Evolutionary conservation across 2,329 filamentous ascomycete species (phyloP).

Genomic region (Botrytis sinoallii): DNA sequence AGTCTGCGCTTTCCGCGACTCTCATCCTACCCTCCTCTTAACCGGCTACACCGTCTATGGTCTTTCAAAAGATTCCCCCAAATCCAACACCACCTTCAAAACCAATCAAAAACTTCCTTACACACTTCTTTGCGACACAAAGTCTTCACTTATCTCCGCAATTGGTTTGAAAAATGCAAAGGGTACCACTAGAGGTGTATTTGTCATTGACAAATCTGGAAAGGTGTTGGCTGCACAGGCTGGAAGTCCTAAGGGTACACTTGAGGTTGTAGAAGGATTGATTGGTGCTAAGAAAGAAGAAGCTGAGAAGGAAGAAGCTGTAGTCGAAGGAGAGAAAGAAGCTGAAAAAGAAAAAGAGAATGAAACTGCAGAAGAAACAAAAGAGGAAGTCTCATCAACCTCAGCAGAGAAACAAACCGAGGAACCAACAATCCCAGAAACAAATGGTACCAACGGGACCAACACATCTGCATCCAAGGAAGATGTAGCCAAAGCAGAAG

Average conservation of each 20-base stretch:
- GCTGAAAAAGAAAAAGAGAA: not conserved
- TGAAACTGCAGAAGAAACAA: not conserved
- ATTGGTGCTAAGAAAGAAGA: constrained; percentile 44
- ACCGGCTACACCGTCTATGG: constrained; percentile 86
- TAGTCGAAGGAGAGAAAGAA: not conserved
- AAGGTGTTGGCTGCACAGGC: constrained; percentile 73
- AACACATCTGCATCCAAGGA: constrained; percentile 25
- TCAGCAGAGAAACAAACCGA: not conserved
- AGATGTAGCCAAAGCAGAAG: constrained; percentile 33
- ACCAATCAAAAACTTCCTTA: constrained; percentile 89
- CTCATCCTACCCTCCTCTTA: constrained; percentile 69
- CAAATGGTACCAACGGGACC: constrained; percentile 27
- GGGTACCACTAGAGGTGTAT: constrained; percentile 82
- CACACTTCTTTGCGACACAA: constrained; percentile 79
- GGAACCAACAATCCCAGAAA: not conserved
- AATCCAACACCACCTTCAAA: constrained; percentile 90
- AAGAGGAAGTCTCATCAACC: not conserved
- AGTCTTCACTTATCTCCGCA: constrained; percentile 70
- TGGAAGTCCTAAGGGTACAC: constrained; percentile 74
- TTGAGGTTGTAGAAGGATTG: constrained; percentile 71
- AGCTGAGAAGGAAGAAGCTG: constrained; percentile 8
- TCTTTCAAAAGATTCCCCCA: constrained; percentile 81
- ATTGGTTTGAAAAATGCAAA: constrained; percentile 87
- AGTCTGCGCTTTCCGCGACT: constrained; percentile 89
- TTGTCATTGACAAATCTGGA: constrained; percentile 78